Percentiles rank a stretch among this genome's conserved stretches.
phyloP scores from a whole-genome alignment of 2,329 filamentous ascomycete genomes.

The Colletotrichum eremochloae region DNA sequence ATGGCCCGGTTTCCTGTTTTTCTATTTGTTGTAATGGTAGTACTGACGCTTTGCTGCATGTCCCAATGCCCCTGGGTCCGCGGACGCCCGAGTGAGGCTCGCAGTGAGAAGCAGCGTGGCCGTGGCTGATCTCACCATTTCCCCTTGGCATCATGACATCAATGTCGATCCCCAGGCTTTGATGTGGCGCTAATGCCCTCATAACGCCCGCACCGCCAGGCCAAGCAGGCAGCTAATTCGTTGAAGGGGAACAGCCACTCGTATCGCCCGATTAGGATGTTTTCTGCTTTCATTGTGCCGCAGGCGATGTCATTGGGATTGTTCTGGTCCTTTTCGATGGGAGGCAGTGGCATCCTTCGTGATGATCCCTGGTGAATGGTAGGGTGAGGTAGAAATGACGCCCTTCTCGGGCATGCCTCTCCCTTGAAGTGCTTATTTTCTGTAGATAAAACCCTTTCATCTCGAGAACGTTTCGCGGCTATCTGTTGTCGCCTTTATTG shows the following conservation, averaged over 20 bases:
- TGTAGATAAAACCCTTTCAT: neutral
- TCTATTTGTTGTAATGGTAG: neutral
- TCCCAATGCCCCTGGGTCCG: neutral
- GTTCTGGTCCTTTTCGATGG: neutral
- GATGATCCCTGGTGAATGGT: neutral
- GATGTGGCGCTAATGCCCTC: neutral
- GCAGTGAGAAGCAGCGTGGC: neutral
- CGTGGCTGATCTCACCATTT: slow-evolving; percentile 23
- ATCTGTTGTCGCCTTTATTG: no score
- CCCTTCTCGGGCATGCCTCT: neutral
- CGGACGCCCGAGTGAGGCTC: slow-evolving; percentile 4
- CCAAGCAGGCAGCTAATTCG: neutral
- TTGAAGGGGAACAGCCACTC: slow-evolving; percentile 21
- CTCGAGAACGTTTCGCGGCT: neutral
- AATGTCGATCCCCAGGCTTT: slow-evolving; percentile 24
- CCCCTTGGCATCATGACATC: slow-evolving; percentile 39
- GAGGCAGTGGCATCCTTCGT: slow-evolving; percentile 12
- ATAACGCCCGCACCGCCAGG: neutral
- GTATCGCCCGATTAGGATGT: neutral
- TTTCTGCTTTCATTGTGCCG: slow-evolving; percentile 16
- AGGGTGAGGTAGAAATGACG: slow-evolving; percentile 11
- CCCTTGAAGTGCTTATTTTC: neutral
- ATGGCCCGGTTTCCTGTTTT: slow-evolving; percentile 13
- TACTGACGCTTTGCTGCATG: neutral
- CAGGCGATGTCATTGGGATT: slow-evolving; percentile 31